Evolutionary conservation across 352 stramenopile genomes (phyloP).

Genomic region (Globisporangium paroecandrum): DNA sequence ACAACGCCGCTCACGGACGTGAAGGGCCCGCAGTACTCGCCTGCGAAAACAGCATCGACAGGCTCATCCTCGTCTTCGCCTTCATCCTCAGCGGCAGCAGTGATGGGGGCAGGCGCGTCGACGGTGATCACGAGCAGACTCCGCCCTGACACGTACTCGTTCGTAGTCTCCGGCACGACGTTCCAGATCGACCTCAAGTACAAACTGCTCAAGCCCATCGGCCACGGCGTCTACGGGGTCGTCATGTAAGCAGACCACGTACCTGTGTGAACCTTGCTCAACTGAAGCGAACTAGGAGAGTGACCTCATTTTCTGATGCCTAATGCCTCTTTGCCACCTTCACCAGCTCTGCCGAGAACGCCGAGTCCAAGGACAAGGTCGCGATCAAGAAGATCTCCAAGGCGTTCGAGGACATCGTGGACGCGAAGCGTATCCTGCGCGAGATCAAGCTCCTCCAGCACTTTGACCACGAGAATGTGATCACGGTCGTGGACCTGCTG

Average conservation of each 20-base stretch:
- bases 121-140: slow-evolving; percentile 16
- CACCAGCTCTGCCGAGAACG: slow-evolving; percentile 72
- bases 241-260: slow-evolving; percentile 76
- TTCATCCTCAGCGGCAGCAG: background rate
- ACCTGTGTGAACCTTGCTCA: background rate
- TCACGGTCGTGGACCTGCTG: slow-evolving; percentile 95
- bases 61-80: background rate
- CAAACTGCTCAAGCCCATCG: slow-evolving; percentile 94
- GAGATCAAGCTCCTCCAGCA: slow-evolving; percentile 95
- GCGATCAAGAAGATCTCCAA: slow-evolving; percentile 89
- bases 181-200: slow-evolving; percentile 94
- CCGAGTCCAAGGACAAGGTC: slow-evolving; percentile 79
- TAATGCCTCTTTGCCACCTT: background rate
- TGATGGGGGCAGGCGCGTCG: background rate
- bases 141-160: slow-evolving; percentile 67
- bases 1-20: background rate
- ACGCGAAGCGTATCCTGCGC: slow-evolving; percentile 98
- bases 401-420: slow-evolving; percentile 97
- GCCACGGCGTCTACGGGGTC: slow-evolving; percentile 93
- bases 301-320: background rate
- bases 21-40: slow-evolving; percentile 11
- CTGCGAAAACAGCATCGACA: background rate
- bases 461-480: slow-evolving; percentile 95
- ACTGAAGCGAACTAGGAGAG: slow-evolving; percentile 1
- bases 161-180: slow-evolving; percentile 82